phyloP scores from a whole-genome alignment of 139 green algal species.

The Tetradesmus lagerheimii region DNA sequence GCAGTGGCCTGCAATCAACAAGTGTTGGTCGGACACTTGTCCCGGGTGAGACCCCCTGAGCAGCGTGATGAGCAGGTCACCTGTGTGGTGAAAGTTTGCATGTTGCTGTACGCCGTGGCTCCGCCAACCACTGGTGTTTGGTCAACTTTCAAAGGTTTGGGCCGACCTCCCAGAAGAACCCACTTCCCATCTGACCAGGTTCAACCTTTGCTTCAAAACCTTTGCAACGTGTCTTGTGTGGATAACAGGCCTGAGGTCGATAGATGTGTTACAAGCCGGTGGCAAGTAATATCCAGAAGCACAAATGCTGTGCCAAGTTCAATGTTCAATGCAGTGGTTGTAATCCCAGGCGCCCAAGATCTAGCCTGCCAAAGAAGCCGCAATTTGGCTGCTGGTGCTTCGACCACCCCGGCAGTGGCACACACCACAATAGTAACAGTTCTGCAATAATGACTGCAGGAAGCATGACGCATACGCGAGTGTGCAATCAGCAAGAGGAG shows the following conservation, averaged over 20 bases:
- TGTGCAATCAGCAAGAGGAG: background rate
- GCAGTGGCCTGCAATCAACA: background rate
- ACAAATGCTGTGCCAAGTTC: conserved; percentile 2
- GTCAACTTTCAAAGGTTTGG: no score
- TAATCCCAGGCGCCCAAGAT: background rate
- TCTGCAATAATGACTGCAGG: background rate
- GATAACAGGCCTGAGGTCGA: no score
- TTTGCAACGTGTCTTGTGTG: no score
- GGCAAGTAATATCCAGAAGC: background rate
- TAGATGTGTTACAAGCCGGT: background rate
- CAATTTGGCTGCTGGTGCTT: background rate
- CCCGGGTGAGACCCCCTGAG: background rate
- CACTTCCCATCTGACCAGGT: no score
- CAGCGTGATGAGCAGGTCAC: background rate
- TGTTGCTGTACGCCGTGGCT: no score
- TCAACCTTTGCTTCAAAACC: no score
- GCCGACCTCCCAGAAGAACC: no score
- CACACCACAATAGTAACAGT: background rate
- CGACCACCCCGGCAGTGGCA: background rate
- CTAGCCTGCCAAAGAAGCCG: background rate
- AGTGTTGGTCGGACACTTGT: background rate
- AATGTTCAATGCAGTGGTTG: background rate
- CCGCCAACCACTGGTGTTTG: no score
- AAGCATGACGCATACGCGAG: background rate
- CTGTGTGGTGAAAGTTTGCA: no score